These are phyloP conservation scores for Chlamydomonas sp. DNA, from an alignment of 139 green algal genomes.

Conservation along the genomic window DNA sequence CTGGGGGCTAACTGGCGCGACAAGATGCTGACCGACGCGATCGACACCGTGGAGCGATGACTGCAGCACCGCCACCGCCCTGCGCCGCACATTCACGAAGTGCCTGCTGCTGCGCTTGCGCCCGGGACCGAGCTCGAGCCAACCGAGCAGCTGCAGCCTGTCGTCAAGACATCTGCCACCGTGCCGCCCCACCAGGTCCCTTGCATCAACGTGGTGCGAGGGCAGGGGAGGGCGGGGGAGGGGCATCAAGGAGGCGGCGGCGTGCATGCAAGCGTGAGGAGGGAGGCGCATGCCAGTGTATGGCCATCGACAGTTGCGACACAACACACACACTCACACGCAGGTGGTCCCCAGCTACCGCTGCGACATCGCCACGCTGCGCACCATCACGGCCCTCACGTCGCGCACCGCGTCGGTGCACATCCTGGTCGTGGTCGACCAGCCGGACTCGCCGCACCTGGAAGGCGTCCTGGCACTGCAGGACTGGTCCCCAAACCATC, in stretches of 20 bases:
- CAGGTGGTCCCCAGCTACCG: background rate
- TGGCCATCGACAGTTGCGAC: too few species aligned
- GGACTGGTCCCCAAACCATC: slow-evolving; percentile 8
- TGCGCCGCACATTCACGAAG: too few species aligned
- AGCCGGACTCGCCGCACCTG: slow-evolving; percentile 12
- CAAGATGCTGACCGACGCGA: background rate
- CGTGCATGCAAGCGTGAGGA: too few species aligned
- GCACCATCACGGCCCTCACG: background rate
- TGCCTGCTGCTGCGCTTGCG: slow-evolving; percentile 10
- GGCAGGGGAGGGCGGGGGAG: too few species aligned
- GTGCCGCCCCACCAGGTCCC: too few species aligned
- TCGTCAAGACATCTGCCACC: slow-evolving; percentile 12
- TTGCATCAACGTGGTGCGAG: too few species aligned
- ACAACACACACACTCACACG: too few species aligned
- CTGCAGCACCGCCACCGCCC: slow-evolving; percentile 5
- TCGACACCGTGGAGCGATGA: slow-evolving; percentile 16
- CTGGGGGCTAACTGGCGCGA: too few species aligned
- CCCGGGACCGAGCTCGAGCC: slow-evolving; percentile 11
- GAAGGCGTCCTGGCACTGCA: slow-evolving; percentile 13
- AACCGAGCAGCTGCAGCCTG: slow-evolving; percentile 16
- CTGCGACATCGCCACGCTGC: background rate
- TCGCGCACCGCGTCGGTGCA: slow-evolving; percentile 8
- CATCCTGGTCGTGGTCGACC: slow-evolving; percentile 22
- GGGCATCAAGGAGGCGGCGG: too few species aligned
- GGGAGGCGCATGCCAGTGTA: too few species aligned